A percentile compares a stretch with the other conserved stretches of the same genome.
phyloP scores from a whole-genome alignment of 1,139 yeast species.

The Petasospora rhodanensis region DNA sequence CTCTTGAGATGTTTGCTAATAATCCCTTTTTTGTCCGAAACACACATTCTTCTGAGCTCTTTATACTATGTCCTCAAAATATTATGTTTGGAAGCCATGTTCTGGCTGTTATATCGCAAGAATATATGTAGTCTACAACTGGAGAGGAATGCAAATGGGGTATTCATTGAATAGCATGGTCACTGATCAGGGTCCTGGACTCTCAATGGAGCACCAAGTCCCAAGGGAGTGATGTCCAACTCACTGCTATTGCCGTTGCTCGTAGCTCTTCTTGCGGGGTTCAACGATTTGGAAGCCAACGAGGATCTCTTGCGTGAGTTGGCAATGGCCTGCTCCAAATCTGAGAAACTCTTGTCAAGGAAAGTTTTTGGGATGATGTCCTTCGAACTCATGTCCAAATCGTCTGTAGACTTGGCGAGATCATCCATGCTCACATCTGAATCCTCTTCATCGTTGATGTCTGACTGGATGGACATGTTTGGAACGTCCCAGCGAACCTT shows the following conservation, averaged over 20 bases:
- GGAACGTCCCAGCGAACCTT: constrained; percentile 40
- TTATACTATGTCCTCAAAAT: no score
- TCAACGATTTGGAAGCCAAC: constrained; percentile 21
- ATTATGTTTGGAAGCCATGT: no score
- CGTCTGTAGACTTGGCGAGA: constrained; percentile 19
- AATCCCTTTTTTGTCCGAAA: no score
- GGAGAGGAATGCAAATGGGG: no score
- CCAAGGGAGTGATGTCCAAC: not conserved
- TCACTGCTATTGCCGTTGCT: not conserved
- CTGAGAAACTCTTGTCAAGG: constrained; percentile 17
- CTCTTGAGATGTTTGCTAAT: constrained; percentile 1
- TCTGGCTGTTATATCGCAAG: no score
- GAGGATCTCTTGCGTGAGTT: constrained; percentile 21
- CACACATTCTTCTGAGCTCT: no score
- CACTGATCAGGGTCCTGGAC: no score
- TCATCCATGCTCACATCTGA: constrained; percentile 34
- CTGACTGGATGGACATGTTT: constrained; percentile 8
- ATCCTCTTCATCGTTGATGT: constrained; percentile 15
- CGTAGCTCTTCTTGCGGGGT: constrained; percentile 11
- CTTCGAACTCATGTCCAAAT: constrained; percentile 16
- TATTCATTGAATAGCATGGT: no score
- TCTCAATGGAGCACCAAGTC: not conserved
- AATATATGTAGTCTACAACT: no score
- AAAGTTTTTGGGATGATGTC: constrained; percentile 13
- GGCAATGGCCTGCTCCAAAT: constrained; percentile 15